These are phyloP conservation scores for Mycosphaerelloides madeirae DNA, from an alignment of 2,329 filamentous ascomycete genomes.

Conservation along the genomic window DNA sequence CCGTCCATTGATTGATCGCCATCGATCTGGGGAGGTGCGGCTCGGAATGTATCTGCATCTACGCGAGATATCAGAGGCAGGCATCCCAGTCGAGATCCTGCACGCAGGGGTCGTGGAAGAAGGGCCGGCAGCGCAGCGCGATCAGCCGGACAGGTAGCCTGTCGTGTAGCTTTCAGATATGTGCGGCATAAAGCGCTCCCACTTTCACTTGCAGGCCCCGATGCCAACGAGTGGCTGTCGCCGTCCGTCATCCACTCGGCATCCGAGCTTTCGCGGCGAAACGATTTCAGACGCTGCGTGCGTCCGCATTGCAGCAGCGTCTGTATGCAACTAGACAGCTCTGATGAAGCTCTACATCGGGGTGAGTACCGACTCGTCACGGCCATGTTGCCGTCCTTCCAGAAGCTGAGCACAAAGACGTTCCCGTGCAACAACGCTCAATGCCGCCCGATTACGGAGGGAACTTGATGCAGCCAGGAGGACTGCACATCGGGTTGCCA, in stretches of 20 bases:
- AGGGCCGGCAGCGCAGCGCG: constrained; percentile 8
- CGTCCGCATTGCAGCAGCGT: not conserved
- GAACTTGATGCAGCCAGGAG: too few relatives aligned
- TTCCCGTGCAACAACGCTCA: too few relatives aligned
- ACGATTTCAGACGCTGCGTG: too few relatives aligned
- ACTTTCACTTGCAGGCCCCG: too few relatives aligned
- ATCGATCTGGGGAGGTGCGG: constrained; percentile 15
- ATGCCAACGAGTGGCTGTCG: too few relatives aligned
- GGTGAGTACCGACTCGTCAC: too few relatives aligned
- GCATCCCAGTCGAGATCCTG: not conserved
- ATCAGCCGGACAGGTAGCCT: constrained; percentile 8
- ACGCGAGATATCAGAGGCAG: constrained; percentile 11
- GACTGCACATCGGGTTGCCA: too few relatives aligned
- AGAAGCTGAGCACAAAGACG: not conserved
- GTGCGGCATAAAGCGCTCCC: not conserved
- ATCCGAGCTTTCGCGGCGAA: too few relatives aligned
- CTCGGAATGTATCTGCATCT: constrained; percentile 15
- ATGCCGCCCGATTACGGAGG: too few relatives aligned
- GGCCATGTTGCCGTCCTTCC: too few relatives aligned
- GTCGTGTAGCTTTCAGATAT: constrained; percentile 7
- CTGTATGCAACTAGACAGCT: constrained; percentile 6
- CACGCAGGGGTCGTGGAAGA: constrained; percentile 15
- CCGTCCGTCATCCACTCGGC: too few relatives aligned
- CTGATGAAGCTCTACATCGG: too few relatives aligned
- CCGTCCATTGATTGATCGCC: constrained; percentile 11